Evolutionary conservation across 768 basidiomycete genomes (phyloP).

Genomic region (Daedalea quercina): DNA sequence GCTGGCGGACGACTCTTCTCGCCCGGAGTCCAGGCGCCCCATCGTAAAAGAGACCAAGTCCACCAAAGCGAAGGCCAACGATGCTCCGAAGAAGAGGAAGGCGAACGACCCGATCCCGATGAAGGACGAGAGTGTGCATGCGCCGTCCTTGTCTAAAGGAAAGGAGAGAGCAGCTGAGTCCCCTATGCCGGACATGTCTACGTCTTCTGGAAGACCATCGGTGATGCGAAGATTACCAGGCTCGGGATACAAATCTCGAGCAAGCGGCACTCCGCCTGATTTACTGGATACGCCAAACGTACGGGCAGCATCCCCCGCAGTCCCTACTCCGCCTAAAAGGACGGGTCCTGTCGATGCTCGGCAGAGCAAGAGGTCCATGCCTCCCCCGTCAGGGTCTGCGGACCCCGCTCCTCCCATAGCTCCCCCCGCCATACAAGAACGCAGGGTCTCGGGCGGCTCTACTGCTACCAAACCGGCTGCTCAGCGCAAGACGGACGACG

Average conservation of each 20-base stretch:
- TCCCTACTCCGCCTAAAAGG: conserved; percentile 17
- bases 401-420: conserved; percentile 27
- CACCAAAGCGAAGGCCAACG: conserved; percentile 15
- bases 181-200: conserved; percentile 10
- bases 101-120: conserved; percentile 27
- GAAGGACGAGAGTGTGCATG: conserved; percentile 35
- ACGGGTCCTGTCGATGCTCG: conserved; percentile 24
- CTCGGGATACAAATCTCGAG: conserved; percentile 38
- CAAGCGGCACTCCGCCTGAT: conserved; percentile 15
- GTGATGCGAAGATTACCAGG: conserved; percentile 35
- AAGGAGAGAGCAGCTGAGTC: conserved; percentile 10
- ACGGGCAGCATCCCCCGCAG: conserved; percentile 9
- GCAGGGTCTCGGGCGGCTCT: conserved; percentile 4
- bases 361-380: conserved; percentile 18
- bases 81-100: conserved; percentile 9
- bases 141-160: conserved; percentile 6
- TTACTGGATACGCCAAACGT: not conserved
- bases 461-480: not conserved
- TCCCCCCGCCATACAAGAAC: conserved; percentile 8
- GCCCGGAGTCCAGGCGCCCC: conserved; percentile 33
- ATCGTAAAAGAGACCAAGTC: conserved; percentile 26
- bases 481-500: conserved; percentile 4
- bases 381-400: conserved; percentile 26
- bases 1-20: conserved; percentile 3
- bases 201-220: conserved; percentile 10